A percentile compares a stretch with the other conserved stretches of the same genome.
phyloP scores from a whole-genome alignment of 768 basidiomycete genomes.

The Lactarius tabidus region DNA sequence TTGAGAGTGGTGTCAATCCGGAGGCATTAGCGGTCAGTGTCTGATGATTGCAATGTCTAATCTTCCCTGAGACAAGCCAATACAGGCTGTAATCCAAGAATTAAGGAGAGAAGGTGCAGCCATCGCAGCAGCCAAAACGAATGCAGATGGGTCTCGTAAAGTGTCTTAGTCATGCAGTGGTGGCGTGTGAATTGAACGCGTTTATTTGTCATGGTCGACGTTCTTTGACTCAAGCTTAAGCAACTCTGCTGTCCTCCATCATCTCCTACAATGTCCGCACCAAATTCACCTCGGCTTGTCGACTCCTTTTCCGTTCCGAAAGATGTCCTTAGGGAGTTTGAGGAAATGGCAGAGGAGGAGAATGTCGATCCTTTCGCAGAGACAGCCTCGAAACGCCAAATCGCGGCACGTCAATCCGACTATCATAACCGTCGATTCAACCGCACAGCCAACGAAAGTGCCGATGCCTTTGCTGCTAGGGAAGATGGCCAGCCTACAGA shows the following conservation, averaged over 20 bases:
- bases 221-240: neutral
- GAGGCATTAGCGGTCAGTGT: slow-evolving; percentile 80
- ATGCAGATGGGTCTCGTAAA: slow-evolving; percentile 4
- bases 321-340: slow-evolving; percentile 92
- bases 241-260: neutral
- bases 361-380: slow-evolving; percentile 89
- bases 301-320: slow-evolving; percentile 93
- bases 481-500: slow-evolving; percentile 69
- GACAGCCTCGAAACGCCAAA: slow-evolving; percentile 89
- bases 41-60: neutral
- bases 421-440: slow-evolving; percentile 92
- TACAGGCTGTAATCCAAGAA: slow-evolving; percentile 24
- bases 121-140: slow-evolving; percentile 7
- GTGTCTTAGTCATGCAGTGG: slow-evolving; percentile 8
- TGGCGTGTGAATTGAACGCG: slow-evolving; percentile 10
- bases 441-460: slow-evolving; percentile 75
- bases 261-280: slow-evolving; percentile 30
- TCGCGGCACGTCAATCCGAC: slow-evolving; percentile 89
- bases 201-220: slow-evolving; percentile 2
- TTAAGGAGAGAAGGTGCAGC: slow-evolving; percentile 21
- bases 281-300: slow-evolving; percentile 54
- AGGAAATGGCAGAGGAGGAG: slow-evolving; percentile 90
- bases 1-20: slow-evolving; percentile 89
- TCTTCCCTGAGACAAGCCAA: neutral
- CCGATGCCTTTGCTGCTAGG: slow-evolving; percentile 67